Percentiles rank a stretch among this genome's conserved stretches.
These are phyloP conservation scores for Macadamia integrifolia DNA, from an alignment of 164 flowering plant species.

Conservation along the genomic window DNA sequence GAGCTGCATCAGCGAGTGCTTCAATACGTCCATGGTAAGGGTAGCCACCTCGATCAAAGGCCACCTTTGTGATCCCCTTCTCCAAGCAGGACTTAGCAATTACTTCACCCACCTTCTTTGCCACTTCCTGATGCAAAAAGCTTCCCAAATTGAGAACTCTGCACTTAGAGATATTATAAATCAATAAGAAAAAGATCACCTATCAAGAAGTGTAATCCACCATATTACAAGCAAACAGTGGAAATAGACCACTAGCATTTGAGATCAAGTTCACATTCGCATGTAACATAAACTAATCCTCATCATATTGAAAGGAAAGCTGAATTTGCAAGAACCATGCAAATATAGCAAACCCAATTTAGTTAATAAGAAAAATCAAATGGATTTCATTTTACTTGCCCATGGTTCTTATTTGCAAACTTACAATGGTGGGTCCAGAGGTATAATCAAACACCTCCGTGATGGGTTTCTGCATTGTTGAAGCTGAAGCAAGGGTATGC, in stretches of 20 bases:
- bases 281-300: not conserved
- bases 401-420: slow-evolving; percentile 18
- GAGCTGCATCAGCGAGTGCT: slow-evolving; percentile 90
- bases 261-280: no score
- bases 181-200: not conserved
- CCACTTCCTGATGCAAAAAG: slow-evolving; percentile 66
- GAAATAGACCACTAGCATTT: not conserved
- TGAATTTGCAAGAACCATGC: not conserved
- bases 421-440: slow-evolving; percentile 84
- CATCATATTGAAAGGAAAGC: not conserved
- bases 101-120: slow-evolving; percentile 76
- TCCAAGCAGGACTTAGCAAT: slow-evolving; percentile 89
- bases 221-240: not conserved
- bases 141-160: not conserved
- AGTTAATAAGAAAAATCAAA: not conserved
- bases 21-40: slow-evolving; percentile 90
- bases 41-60: slow-evolving; percentile 93
- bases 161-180: not conserved
- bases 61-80: slow-evolving; percentile 86
- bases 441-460: slow-evolving; percentile 59
- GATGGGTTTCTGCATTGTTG: slow-evolving; percentile 80
- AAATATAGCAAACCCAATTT: not conserved
- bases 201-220: not conserved
- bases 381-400: not conserved
- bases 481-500: slow-evolving; percentile 95